Evolutionary conservation across 306 rosid genomes (phyloP).

Genomic region (Ormosia emarginata): DNA sequence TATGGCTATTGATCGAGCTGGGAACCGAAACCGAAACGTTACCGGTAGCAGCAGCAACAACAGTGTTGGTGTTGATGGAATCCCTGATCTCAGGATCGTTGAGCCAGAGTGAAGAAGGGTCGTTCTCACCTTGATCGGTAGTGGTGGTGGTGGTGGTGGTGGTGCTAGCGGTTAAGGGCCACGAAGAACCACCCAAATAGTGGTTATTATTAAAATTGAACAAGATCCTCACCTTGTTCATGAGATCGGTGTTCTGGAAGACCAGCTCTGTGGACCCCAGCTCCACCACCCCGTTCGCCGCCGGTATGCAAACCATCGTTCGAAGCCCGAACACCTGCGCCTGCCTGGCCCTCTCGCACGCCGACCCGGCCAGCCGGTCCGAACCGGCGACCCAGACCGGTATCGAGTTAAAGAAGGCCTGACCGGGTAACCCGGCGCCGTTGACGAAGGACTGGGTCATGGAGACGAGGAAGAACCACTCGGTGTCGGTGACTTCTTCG

Average conservation of each 20-base stretch:
- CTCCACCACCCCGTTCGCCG: slow-evolving; percentile 78
- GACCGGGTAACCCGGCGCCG: slow-evolving; percentile 71
- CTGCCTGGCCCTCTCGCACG: slow-evolving; percentile 76
- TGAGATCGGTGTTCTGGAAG: slow-evolving; percentile 66
- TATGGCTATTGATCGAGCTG: slow-evolving; percentile 6
- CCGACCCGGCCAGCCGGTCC: slow-evolving; percentile 40
- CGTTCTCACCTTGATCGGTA: slow-evolving; percentile 75
- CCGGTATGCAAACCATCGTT: slow-evolving; percentile 75
- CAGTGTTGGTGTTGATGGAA: slow-evolving; percentile 19
- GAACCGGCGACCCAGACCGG: slow-evolving; percentile 71
- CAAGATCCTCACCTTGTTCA: slow-evolving; percentile 62
- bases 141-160: not conserved
- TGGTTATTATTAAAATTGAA: slow-evolving; percentile 42
- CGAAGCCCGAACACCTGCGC: slow-evolving; percentile 63
- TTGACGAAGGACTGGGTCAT: slow-evolving; percentile 83
- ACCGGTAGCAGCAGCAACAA: not conserved
- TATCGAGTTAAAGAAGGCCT: slow-evolving; percentile 52
- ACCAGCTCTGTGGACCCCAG: slow-evolving; percentile 78
- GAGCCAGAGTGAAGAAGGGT: slow-evolving; percentile 81
- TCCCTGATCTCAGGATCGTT: slow-evolving; percentile 65
- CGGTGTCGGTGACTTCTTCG: slow-evolving; percentile 91
- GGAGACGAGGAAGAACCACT: slow-evolving; percentile 91
- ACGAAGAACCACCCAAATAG: not conserved
- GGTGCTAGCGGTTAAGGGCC: slow-evolving; percentile 42
- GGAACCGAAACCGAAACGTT: slow-evolving; percentile 19